Conservation (phyloP, 192 early-diverging fungal genomes). For the Glomus cerebriforme region DNA sequence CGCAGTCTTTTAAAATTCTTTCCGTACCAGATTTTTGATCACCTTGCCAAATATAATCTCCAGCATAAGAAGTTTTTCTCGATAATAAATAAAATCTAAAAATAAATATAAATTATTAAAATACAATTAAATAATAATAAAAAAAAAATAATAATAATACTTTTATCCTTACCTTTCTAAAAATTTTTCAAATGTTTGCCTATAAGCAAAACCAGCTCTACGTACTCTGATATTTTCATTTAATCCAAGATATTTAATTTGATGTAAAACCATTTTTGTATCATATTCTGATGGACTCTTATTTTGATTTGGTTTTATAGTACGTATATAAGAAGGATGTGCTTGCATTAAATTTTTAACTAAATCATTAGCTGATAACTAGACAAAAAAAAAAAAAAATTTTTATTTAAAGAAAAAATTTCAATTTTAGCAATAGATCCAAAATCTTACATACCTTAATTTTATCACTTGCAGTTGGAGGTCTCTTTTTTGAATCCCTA, state of each 20-base stretch:
- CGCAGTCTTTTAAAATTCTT: constrained; percentile 83
- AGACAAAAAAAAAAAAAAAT: background rate
- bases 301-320: constrained; percentile 98
- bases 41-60: constrained; percentile 84
- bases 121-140: constrained; percentile 31
- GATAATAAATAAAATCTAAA: constrained; percentile 77
- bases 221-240: constrained; percentile 97
- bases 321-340: constrained; percentile 93
- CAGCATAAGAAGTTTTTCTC: constrained; percentile 75
- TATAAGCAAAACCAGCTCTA: constrained; percentile 97
- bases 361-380: constrained; percentile 72
- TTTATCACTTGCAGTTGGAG: constrained; percentile 95
- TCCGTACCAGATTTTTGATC: constrained; percentile 68
- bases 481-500: constrained; percentile 89
- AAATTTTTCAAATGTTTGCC: constrained; percentile 93
- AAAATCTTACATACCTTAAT: constrained; percentile 65
- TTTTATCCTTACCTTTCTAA: constrained; percentile 62
- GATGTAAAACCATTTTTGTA: constrained; percentile 88
- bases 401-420: background rate
- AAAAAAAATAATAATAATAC: too few species aligned
- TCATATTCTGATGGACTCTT: constrained; percentile 93
- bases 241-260: constrained; percentile 95
- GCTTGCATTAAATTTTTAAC: constrained; percentile 95
- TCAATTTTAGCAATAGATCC: background rate
- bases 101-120: constrained; percentile 41